A percentile compares a stretch with the other conserved stretches of the same genome.
Conservation (phyloP, 257 asterid species). For the Solanum etuberosum region DNA sequence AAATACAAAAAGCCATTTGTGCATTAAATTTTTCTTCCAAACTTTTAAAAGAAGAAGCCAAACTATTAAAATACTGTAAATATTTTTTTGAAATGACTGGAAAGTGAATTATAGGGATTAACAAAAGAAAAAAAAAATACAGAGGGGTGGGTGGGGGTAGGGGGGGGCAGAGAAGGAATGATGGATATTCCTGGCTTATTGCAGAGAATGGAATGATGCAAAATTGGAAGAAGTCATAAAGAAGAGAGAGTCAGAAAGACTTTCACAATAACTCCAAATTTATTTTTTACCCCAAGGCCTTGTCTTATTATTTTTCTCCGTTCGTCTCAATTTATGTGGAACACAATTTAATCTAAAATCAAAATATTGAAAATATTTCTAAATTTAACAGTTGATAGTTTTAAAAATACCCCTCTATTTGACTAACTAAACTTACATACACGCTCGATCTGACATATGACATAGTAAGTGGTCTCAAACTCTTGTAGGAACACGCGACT, state of each 20-base stretch:
- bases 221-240: background rate
- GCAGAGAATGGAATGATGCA: slow-evolving; percentile 16
- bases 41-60: background rate
- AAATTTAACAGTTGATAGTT: too few relatives aligned
- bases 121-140: background rate
- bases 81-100: background rate
- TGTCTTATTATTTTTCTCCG: background rate
- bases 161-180: slow-evolving; percentile 5
- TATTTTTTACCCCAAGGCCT: background rate
- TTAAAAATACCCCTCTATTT: too few relatives aligned
- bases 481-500: too few relatives aligned
- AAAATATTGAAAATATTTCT: too few relatives aligned
- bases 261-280: background rate
- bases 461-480: too few relatives aligned
- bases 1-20: background rate
- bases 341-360: too few relatives aligned
- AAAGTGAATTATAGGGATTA: slow-evolving; percentile 6
- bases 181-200: slow-evolving; percentile 15
- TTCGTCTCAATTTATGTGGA: too few relatives aligned
- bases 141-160: background rate
- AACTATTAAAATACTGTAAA: background rate
- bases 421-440: background rate
- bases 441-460: too few relatives aligned
- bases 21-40: background rate
- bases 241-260: background rate